These are phyloP conservation scores for Kwoniella europaea DNA, from an alignment of 768 basidiomycete species.

Conservation along the genomic window DNA sequence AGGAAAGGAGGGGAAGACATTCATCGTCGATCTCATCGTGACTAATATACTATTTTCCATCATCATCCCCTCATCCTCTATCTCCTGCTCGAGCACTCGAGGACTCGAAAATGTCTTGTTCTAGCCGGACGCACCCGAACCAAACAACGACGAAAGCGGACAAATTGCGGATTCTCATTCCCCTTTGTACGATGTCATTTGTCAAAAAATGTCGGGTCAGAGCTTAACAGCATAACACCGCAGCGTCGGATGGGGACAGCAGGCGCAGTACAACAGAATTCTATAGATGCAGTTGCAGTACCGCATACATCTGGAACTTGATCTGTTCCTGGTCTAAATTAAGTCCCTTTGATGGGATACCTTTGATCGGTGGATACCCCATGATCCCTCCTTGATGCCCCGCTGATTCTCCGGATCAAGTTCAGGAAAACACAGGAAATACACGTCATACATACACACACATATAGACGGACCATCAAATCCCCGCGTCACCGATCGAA, in stretches of 20 bases:
- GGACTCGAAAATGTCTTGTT: background rate
- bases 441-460: background rate
- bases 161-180: background rate
- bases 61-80: background rate
- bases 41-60: constrained; percentile 1
- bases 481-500: background rate
- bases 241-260: too few species aligned
- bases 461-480: background rate
- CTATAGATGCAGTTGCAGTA: too few species aligned
- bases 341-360: background rate
- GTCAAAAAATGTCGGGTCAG: background rate
- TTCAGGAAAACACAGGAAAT: background rate
- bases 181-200: background rate
- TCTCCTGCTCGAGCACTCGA: background rate
- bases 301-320: background rate
- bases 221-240: background rate
- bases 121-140: constrained; percentile 14
- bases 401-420: constrained; percentile 9
- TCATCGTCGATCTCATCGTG: background rate
- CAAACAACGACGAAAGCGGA: background rate
- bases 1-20: background rate
- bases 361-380: background rate
- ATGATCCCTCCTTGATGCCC: background rate
- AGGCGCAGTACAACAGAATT: too few species aligned
- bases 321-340: background rate